These are phyloP conservation scores for Craterostigma plantagineum DNA, from an alignment of 257 asterid species.

Conservation along the genomic window DNA sequence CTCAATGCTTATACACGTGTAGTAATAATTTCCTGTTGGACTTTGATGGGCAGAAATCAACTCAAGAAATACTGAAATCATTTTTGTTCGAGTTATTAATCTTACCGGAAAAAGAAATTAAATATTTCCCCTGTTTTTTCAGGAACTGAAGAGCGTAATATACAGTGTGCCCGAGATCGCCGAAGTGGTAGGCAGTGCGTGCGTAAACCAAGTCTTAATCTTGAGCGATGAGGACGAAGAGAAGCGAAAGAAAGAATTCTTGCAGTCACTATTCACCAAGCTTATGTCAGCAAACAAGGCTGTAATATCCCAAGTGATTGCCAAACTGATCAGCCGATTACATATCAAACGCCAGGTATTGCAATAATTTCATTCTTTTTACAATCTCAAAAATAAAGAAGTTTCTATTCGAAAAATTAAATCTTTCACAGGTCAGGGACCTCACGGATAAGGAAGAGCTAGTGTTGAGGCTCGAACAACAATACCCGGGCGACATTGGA, in stretches of 20 bases:
- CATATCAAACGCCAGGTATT: conserved; percentile 39
- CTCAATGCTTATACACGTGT: no score
- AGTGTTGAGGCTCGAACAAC: conserved; percentile 60
- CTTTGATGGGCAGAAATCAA: no score
- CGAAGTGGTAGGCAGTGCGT: conserved; percentile 53
- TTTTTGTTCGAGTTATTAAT: no score
- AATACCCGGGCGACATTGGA: conserved; percentile 77
- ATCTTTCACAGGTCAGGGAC: conserved; percentile 26
- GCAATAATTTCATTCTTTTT: neutral
- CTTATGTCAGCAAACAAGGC: conserved; percentile 59
- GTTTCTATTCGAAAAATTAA: neutral
- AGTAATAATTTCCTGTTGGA: no score
- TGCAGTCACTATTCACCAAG: conserved; percentile 39
- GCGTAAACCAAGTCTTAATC: conserved; percentile 24
- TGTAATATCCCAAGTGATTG: conserved; percentile 31
- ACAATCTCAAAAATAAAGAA: neutral
- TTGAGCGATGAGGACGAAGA: conserved; percentile 28
- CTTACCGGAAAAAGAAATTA: no score
- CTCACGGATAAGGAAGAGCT: conserved; percentile 63
- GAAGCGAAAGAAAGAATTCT: conserved; percentile 34
- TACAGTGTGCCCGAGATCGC: conserved; percentile 77
- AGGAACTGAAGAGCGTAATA: conserved; percentile 71
- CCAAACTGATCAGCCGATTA: conserved; percentile 53
- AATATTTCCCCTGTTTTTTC: conserved; percentile 1
- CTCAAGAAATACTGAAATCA: no score